These are phyloP conservation scores for Dillenia suffruticosa DNA, from an alignment of 164 flowering plant species.

Conservation along the genomic window DNA sequence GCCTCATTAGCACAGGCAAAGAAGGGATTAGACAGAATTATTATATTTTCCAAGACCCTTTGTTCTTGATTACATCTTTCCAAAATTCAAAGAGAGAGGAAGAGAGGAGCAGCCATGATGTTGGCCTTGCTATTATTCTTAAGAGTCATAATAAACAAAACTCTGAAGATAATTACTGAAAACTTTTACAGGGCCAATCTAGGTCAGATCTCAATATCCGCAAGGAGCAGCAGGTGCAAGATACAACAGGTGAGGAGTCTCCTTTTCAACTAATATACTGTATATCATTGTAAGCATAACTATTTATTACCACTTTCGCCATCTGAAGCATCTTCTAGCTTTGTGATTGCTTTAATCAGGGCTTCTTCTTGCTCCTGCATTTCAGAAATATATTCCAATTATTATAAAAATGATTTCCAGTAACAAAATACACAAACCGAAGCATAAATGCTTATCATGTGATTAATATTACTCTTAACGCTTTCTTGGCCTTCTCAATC, in stretches of 20 bases:
- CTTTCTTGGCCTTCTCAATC: slow-evolving; percentile 59
- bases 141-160: neutral
- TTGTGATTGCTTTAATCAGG: slow-evolving; percentile 38
- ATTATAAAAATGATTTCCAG: neutral
- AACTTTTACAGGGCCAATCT: slow-evolving; percentile 9
- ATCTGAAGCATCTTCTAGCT: slow-evolving; percentile 49
- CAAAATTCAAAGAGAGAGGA: too few species aligned
- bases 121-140: slow-evolving; percentile 2
- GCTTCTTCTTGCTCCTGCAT: slow-evolving; percentile 50
- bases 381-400: neutral
- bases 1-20: too few species aligned
- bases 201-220: slow-evolving; percentile 9
- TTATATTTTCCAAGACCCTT: too few species aligned
- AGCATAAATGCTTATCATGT: neutral
- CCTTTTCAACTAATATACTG: slow-evolving; percentile 1
- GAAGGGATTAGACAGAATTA: too few species aligned
- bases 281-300: slow-evolving; percentile 12
- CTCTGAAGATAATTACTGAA: neutral
- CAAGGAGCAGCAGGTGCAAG: slow-evolving; percentile 2
- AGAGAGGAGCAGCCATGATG: neutral
- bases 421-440: neutral
- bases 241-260: slow-evolving; percentile 9
- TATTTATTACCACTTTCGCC: slow-evolving; percentile 59
- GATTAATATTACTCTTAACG: slow-evolving; percentile 36
- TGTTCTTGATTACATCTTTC: too few species aligned